Base-by-base conservation (phyloP, 2,329 filamentous ascomycete genomes). In the Pestalotiopsis sp. region DNA sequence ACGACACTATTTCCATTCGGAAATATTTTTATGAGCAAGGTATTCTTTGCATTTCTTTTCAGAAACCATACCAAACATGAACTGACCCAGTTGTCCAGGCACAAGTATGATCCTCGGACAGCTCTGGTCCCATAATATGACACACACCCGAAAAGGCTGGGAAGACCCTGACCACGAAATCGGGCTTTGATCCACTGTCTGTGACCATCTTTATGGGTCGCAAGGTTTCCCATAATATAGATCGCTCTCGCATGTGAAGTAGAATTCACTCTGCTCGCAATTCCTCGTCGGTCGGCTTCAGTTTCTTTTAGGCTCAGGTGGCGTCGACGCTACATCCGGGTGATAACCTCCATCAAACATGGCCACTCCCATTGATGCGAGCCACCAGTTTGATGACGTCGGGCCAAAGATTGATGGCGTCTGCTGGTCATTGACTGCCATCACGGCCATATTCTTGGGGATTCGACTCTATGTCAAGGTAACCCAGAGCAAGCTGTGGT, bases 341-440 rank as follows among this genome's bases (percentile, higher is more conserved):
- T 52, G 45, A 52, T 11, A 52, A 1, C 20, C 45, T n/a, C 20
- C n/a, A 52, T n/a, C 45, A 23, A 20, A 20, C 45, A 52, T 52
- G 45, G 7, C 45, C 20, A 52, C 45, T n/a, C 45, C 20, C 20
- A 52, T 52, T 20, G 31, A 36, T 36, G n/a, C 45, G 14, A 52
- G 45, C 17, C 17, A 20, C 3, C 17, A 52, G n/a, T n/a, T 17
- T 52, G 45, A 31, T 20, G 57, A 67, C 25, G 25, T 64, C n/a
- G 62, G 68, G 14, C 66, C 66, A 13, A 31, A 31, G 20, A 63
- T 70, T 27, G 38, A 65, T 39, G 66, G 66, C 3, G 27, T 66
- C 4, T 63, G 61, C 63, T 70, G 68, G 66, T 25, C 68, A 23
- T 49, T 70, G 62, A 66, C 66, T 11, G 66, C 20, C 39, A 9